Percentiles rank a stretch among this genome's conserved stretches.
phyloP scores from a whole-genome alignment of 208 protist genomes.

The Crithidia acanthocephali region DNA sequence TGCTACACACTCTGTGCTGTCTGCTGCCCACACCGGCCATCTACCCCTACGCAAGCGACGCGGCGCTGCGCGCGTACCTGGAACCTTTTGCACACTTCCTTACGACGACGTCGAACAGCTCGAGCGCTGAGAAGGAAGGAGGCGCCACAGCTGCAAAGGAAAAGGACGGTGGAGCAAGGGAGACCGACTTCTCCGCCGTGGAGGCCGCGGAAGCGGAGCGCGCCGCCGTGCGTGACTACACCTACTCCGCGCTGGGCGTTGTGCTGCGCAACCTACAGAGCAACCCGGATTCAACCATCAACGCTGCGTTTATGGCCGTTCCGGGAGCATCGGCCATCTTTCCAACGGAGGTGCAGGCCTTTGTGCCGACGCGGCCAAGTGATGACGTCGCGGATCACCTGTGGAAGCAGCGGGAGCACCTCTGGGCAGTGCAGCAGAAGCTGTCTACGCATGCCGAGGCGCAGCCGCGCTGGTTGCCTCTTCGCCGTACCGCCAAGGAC shows the following conservation, averaged over 20 bases:
- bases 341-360: constrained; percentile 45
- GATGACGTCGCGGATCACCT: background rate
- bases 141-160: background rate
- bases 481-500: constrained; percentile 40
- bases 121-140: background rate
- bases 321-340: constrained; percentile 56
- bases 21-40: constrained; percentile 64
- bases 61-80: constrained; percentile 49
- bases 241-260: constrained; percentile 53
- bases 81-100: constrained; percentile 60
- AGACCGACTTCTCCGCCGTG: background rate
- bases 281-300: constrained; percentile 74
- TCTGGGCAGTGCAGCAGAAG: constrained; percentile 8
- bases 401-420: background rate
- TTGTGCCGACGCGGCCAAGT: constrained; percentile 7
- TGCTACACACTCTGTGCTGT: constrained; percentile 68
- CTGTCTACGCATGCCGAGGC: background rate
- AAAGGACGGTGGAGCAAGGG: too few species aligned
- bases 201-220: constrained; percentile 34
- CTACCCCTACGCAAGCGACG: constrained; percentile 85
- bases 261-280: constrained; percentile 79
- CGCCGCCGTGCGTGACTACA: constrained; percentile 29
- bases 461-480: constrained; percentile 23
- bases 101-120: constrained; percentile 23
- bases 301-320: constrained; percentile 68